A percentile compares a stretch with the other conserved stretches of the same genome.
Evolutionary conservation across 108 stramenopile genomes (phyloP).

Genomic region (Schizochytrium sp.): DNA sequence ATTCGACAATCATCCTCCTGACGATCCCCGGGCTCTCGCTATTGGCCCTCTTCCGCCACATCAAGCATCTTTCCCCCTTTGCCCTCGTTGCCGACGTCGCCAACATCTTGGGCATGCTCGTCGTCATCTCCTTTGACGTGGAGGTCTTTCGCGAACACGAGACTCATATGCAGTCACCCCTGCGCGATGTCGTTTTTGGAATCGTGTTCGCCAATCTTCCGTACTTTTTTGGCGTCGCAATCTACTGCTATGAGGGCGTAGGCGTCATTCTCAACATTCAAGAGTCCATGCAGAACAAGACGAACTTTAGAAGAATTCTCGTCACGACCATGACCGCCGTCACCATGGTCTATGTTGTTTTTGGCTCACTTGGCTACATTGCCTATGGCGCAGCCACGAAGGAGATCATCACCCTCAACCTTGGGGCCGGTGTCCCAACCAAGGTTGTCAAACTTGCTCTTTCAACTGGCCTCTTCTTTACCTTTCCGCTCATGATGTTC

Average conservation of each 20-base stretch:
- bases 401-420: conserved; percentile 14
- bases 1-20: not conserved
- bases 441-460: not conserved
- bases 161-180: not conserved
- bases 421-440: not conserved
- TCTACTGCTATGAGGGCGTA: conserved; percentile 7
- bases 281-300: conserved; percentile 16
- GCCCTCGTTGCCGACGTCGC: not conserved
- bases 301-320: not conserved
- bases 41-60: not conserved
- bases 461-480: not conserved
- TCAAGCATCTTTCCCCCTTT: conserved; percentile 12
- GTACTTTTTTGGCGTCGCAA: conserved; percentile 4
- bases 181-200: not conserved
- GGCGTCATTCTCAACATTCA: not conserved
- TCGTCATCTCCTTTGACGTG: conserved; percentile 12
- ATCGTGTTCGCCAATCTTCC: not conserved
- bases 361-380: not conserved
- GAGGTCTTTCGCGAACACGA: conserved; percentile 11
- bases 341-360: not conserved
- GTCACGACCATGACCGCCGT: not conserved
- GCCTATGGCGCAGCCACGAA: not conserved
- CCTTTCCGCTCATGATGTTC: conserved; percentile 15
- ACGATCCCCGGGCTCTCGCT: not conserved
- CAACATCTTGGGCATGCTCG: not conserved